phyloP scores from a whole-genome alignment of 208 protist species.

The Acanthamoeba royreba region DNA sequence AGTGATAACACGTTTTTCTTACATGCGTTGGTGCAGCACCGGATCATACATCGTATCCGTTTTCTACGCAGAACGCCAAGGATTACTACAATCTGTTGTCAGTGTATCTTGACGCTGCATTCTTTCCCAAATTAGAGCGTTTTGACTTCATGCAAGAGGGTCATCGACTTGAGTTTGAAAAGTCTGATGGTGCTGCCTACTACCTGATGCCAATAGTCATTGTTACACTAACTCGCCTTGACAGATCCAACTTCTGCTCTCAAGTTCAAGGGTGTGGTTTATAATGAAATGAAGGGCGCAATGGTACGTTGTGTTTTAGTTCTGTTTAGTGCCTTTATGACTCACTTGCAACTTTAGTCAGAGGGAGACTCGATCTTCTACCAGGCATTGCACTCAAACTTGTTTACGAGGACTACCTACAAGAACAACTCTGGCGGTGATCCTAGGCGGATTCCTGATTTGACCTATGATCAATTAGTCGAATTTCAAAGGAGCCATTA shows the following conservation, averaged over 20 bases:
- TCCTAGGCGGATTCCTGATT: conserved; percentile 60
- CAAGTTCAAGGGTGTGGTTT: conserved; percentile 73
- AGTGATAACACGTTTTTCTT: too few species aligned
- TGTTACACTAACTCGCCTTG: neutral
- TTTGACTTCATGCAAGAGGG: conserved; percentile 73
- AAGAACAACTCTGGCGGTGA: conserved; percentile 71
- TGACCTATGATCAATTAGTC: conserved; percentile 65
- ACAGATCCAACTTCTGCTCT: conserved; percentile 14
- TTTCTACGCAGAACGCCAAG: conserved; percentile 67
- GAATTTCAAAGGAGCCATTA: conserved; percentile 72
- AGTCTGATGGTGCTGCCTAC: neutral
- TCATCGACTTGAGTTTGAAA: conserved; percentile 70
- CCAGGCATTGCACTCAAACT: conserved; percentile 17
- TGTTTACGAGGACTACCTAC: conserved; percentile 71
- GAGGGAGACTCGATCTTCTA: conserved; percentile 57
- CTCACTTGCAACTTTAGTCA: neutral
- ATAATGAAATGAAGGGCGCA: conserved; percentile 78
- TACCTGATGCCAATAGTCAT: neutral
- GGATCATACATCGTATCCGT: conserved; percentile 72
- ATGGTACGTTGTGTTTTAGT: conserved; percentile 36
- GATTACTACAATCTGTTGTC: conserved; percentile 74
- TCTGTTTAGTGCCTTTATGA: neutral
- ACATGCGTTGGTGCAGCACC: conserved; percentile 37
- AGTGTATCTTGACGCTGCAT: conserved; percentile 71
- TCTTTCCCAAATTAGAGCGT: conserved; percentile 58